phyloP scores from a whole-genome alignment of 2,329 filamentous ascomycete genomes.

The Emergomyces orientalis region DNA sequence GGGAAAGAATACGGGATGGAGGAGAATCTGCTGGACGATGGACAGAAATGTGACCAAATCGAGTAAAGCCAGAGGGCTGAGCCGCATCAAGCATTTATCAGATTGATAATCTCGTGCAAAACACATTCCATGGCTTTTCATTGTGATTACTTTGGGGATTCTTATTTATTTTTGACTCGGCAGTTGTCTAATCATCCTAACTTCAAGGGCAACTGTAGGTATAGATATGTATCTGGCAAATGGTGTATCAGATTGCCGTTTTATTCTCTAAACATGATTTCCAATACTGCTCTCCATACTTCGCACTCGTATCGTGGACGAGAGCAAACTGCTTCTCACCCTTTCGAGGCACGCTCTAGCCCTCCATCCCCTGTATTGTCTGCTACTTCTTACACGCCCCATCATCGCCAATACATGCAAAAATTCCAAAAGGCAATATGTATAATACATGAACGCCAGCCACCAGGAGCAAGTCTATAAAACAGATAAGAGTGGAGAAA shows the following conservation, averaged over 20 bases:
- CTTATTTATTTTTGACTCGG: too few species aligned
- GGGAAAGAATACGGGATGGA: too few species aligned
- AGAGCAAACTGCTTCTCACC: not conserved
- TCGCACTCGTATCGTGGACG: not conserved
- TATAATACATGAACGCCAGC: slow-evolving; percentile 4
- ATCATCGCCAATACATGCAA: not conserved
- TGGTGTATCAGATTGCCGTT: not conserved
- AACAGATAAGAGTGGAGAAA: slow-evolving; percentile 10
- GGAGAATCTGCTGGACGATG: too few species aligned
- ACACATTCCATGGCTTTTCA: too few species aligned
- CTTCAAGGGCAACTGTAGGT: too few species aligned
- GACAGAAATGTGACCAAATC: too few species aligned
- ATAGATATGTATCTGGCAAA: too few species aligned
- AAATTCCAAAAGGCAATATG: not conserved
- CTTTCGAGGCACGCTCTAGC: not conserved
- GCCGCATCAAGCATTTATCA: too few species aligned
- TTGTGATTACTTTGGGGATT: too few species aligned
- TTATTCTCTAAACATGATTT: slow-evolving; percentile 4
- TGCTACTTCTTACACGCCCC: not conserved
- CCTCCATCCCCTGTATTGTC: not conserved
- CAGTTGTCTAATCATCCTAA: too few species aligned
- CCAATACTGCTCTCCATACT: not conserved
- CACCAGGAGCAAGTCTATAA: slow-evolving; percentile 2
- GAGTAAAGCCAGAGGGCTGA: too few species aligned
- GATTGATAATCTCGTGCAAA: too few species aligned